Conservation (phyloP, 306 rosid genomes). For the Astragalus membranaceus region DNA sequence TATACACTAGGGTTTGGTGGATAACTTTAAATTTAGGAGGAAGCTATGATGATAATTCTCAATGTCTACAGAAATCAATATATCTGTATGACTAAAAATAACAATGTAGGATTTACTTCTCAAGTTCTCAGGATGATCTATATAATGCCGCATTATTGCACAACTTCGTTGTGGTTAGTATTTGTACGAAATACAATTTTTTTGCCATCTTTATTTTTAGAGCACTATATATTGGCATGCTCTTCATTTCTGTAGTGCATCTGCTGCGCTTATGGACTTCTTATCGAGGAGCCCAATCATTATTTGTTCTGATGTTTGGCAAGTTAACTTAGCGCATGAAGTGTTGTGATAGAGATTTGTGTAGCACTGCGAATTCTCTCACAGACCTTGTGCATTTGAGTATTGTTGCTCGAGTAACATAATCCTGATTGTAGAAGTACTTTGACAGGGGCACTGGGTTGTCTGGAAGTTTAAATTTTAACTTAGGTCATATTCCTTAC, state of each 20-base stretch:
- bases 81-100: background rate
- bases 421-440: slow-evolving; percentile 8
- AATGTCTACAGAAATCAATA: background rate
- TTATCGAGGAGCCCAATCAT: background rate
- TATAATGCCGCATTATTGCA: background rate
- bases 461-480: slow-evolving; percentile 11
- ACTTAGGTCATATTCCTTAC: slow-evolving; percentile 3
- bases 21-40: background rate
- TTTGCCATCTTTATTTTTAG: slow-evolving; percentile 10
- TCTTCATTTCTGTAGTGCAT: background rate
- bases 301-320: slow-evolving; percentile 6
- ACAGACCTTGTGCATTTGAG: slow-evolving; percentile 19
- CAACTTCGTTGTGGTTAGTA: background rate
- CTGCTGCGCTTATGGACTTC: background rate
- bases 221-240: background rate
- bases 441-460: slow-evolving; percentile 20
- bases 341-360: slow-evolving; percentile 5
- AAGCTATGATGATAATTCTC: background rate
- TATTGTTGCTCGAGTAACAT: slow-evolving; percentile 11
- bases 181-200: background rate
- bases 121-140: background rate
- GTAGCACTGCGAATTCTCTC: slow-evolving; percentile 8
- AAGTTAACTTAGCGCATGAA: background rate
- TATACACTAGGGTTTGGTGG: background rate
- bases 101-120: background rate